phyloP scores from a whole-genome alignment of 345 rosid species.

The Camelina hispida region DNA sequence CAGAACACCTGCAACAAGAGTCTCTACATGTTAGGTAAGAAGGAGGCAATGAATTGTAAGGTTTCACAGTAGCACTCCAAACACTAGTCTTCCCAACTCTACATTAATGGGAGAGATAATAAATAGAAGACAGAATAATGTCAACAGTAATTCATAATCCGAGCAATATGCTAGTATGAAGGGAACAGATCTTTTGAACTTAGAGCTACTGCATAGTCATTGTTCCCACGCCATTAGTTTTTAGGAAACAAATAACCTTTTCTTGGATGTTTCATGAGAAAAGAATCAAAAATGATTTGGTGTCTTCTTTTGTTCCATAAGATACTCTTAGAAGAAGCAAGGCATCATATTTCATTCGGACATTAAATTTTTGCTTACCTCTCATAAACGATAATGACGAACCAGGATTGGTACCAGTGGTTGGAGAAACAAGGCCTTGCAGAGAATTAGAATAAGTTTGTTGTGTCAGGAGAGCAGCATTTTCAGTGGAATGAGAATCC shows the following conservation, averaged over 20 bases:
- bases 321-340: background rate
- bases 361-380: constrained; percentile 51
- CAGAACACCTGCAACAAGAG: constrained; percentile 64
- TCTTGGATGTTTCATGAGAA: background rate
- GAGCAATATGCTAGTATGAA: background rate
- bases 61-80: constrained; percentile 12
- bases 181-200: constrained; percentile 4
- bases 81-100: background rate
- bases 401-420: constrained; percentile 69
- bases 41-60: constrained; percentile 4
- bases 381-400: constrained; percentile 87
- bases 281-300: background rate
- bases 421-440: constrained; percentile 67
- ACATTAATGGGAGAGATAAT: background rate
- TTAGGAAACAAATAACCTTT: background rate
- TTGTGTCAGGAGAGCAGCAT: constrained; percentile 37
- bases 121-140: background rate
- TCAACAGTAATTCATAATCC: background rate
- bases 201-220: background rate
- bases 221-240: background rate
- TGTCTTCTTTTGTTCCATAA: background rate
- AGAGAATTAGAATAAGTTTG: constrained; percentile 62
- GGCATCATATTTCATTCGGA: constrained; percentile 14
- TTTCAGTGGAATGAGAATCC: constrained; percentile 59
- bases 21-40: constrained; percentile 8